Evolutionary conservation across 2,329 filamentous ascomycete genomes (phyloP), one percentile per base, ranked within the genome.

Genomic region (Emydomyces testavorans): DNA sequence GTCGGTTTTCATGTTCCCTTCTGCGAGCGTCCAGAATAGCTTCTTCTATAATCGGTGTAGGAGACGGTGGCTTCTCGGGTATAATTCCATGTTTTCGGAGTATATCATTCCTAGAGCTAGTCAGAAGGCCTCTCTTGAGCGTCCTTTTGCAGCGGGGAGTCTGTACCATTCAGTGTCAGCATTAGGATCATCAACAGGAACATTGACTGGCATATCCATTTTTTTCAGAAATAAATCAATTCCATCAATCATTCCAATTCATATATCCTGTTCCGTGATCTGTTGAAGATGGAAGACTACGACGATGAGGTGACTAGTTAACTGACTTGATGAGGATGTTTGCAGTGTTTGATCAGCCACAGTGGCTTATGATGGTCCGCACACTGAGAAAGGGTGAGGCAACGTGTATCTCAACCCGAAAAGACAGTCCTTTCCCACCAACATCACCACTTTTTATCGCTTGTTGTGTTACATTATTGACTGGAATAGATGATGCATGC

Each of bases 41-140:
- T 72, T 96, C 90, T 69, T 98, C 84, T 59, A 98, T 95, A 71
- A 94, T 82, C 5, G 89, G 88, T 1, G 92, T 95, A 1, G 92
- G 92, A 38, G 90, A 94, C 2, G 89, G 88, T 0, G 90, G 88
- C 64, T 94, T 96, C 65, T 96, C 89, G n/a, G 92, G 92, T 53
- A 98, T 96, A 56, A 98, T 76, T 56, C 88, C 87, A 72, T 98
- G 88, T 66, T 94, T 93, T 58, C 92, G 85, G 50, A 98, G 80
- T 61, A 98, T 98, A 58, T 98, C 92, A 65, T 98, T 98, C 89
- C 89, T 95, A 56, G 50, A 44, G n/a, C 35, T 50, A 54, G 53
- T 52, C 48, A 49, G 49, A 13, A 34, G 26, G 26, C 6, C 11
- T 6, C 26, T 28, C 26, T 28, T 5, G 26, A 28, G 26, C 26